Evolutionary conservation across 2,329 filamentous ascomycete species (phyloP).

Genomic region (Botryotinia globosa): DNA sequence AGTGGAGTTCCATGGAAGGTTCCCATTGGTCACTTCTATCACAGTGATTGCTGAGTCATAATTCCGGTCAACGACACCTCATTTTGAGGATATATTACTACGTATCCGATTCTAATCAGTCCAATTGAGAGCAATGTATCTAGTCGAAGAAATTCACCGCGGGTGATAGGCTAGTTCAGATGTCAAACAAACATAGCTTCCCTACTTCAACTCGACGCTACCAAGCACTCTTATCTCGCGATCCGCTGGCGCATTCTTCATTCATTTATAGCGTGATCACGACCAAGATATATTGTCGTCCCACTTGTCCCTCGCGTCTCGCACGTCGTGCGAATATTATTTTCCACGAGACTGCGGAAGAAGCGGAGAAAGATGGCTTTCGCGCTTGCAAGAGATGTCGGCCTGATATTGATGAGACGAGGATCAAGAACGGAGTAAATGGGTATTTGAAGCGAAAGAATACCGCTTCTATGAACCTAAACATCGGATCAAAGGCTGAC

Average conservation of each 20-base stretch:
- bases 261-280: constrained; percentile 52
- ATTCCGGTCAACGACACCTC: neutral
- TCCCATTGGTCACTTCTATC: constrained; percentile 16
- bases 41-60: constrained; percentile 1
- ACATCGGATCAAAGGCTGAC: neutral
- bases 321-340: constrained; percentile 58
- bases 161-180: neutral
- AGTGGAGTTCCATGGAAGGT: neutral
- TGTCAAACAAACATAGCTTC: neutral
- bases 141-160: accelerated
- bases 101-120: neutral
- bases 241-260: constrained; percentile 40
- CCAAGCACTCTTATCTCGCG: constrained; percentile 37
- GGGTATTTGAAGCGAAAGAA: no score
- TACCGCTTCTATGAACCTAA: neutral
- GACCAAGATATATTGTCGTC: constrained; percentile 56
- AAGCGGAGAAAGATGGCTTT: neutral
- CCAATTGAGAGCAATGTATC: accelerated
- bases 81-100: neutral
- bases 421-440: no score
- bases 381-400: constrained; percentile 10
- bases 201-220: neutral
- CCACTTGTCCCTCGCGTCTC: constrained; percentile 58
- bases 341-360: constrained; percentile 46
- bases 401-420: neutral